A percentile compares a stretch with the other conserved stretches of the same genome.
These are phyloP conservation scores for Nidularia pulvinata DNA, from an alignment of 768 basidiomycete genomes.

Conservation along the genomic window DNA sequence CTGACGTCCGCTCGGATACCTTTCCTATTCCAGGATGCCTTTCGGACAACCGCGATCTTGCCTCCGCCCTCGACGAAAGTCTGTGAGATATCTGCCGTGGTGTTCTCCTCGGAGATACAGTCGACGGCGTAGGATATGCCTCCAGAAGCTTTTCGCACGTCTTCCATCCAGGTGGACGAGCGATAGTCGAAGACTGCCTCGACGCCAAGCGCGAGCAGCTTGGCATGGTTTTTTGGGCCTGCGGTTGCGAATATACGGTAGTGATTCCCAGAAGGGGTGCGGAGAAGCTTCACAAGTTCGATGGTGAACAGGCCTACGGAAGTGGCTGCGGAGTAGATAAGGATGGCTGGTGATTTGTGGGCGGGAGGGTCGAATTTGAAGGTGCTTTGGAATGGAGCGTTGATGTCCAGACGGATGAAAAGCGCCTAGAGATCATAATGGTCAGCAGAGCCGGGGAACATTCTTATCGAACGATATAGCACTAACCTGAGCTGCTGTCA, in stretches of 20 bases:
- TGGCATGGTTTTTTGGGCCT: constrained; percentile 21
- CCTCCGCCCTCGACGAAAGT: constrained; percentile 21
- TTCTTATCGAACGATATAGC: constrained; percentile 3
- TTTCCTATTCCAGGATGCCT: constrained; percentile 18
- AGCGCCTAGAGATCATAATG: constrained; percentile 16
- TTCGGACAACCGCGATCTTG: constrained; percentile 25
- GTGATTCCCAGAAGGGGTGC: constrained; percentile 15
- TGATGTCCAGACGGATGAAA: constrained; percentile 25
- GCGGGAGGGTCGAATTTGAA: constrained; percentile 9
- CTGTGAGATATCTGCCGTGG: constrained; percentile 24
- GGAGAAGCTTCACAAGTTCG: constrained; percentile 18
- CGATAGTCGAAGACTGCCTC: constrained; percentile 27
- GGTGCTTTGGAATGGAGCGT: constrained; percentile 22
- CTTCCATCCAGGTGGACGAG: constrained; percentile 23
- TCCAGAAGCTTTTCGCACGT: constrained; percentile 19
- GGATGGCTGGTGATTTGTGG: constrained; percentile 17
- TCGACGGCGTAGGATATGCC: constrained; percentile 28
- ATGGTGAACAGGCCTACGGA: constrained; percentile 29
- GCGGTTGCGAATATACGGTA: constrained; percentile 27
- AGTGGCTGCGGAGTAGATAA: constrained; percentile 29
- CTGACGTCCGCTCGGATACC: constrained; percentile 18
- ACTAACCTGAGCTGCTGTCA: constrained; percentile 27
- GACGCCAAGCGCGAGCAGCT: constrained; percentile 20
- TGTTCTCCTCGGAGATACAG: constrained; percentile 29
- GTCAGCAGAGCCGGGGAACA: not conserved